A percentile compares a stretch with the other conserved stretches of the same genome.
Conservation (phyloP, 2,329 filamentous ascomycete genomes). For the Madurella fahalii region DNA sequence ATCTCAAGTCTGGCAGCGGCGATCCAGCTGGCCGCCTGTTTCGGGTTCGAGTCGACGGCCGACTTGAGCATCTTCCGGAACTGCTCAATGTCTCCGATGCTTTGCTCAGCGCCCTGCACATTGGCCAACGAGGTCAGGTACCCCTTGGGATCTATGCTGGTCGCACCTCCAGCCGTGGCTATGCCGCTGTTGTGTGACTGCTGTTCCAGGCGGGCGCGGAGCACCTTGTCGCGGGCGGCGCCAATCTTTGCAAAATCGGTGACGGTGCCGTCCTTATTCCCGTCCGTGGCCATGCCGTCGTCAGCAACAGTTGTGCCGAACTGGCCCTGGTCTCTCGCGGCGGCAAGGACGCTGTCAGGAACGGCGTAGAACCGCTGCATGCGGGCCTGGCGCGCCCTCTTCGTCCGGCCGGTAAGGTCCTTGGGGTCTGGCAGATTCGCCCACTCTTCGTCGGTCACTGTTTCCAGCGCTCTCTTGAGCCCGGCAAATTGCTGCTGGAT, state of each 20-base stretch:
- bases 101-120: slow-evolving; percentile 74
- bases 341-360: slow-evolving; percentile 89
- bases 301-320: slow-evolving; percentile 86
- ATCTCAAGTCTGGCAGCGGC: slow-evolving; percentile 90
- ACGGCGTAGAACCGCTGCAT: slow-evolving; percentile 91
- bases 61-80: slow-evolving; percentile 90
- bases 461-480: slow-evolving; percentile 82
- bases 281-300: slow-evolving; percentile 55
- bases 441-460: slow-evolving; percentile 94
- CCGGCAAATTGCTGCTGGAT: slow-evolving; percentile 98
- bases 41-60: slow-evolving; percentile 94
- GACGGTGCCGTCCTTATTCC: slow-evolving; percentile 74
- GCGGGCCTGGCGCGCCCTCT: slow-evolving; percentile 76
- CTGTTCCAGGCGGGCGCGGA: slow-evolving; percentile 90
- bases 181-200: slow-evolving; percentile 67
- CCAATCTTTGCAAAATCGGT: slow-evolving; percentile 98
- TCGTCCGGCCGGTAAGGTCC: slow-evolving; percentile 91
- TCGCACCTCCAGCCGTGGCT: slow-evolving; percentile 75
- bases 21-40: slow-evolving; percentile 93
- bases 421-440: slow-evolving; percentile 92
- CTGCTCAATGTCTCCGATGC: slow-evolving; percentile 92
- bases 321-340: slow-evolving; percentile 74
- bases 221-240: slow-evolving; percentile 89
- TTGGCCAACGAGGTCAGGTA: slow-evolving; percentile 91
- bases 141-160: slow-evolving; percentile 89